phyloP scores from a whole-genome alignment of 495 filamentous ascomycete species.

The Massariosphaeria phaeospora region DNA sequence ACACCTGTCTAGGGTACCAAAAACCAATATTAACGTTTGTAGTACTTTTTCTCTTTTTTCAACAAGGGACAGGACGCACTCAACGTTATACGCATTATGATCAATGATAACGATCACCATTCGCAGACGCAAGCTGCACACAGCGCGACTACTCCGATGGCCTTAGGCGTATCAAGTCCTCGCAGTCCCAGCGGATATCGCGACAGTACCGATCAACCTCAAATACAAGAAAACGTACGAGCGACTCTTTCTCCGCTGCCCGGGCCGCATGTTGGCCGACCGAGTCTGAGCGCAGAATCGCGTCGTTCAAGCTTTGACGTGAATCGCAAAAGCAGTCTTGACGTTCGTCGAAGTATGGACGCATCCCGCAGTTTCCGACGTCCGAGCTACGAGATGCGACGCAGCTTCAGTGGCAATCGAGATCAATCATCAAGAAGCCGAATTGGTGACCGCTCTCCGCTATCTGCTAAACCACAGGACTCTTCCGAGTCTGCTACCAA shows the following conservation, averaged over 20 bases:
- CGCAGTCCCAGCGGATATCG: neutral
- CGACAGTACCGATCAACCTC: constrained; percentile 41
- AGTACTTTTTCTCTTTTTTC: constrained; percentile 98
- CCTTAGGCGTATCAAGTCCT: neutral
- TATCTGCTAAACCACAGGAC: constrained; percentile 52
- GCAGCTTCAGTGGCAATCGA: constrained; percentile 27
- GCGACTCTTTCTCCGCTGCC: constrained; percentile 58
- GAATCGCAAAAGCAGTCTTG: constrained; percentile 44
- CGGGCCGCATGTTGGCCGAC: constrained; percentile 32
- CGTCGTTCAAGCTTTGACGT: constrained; percentile 39
- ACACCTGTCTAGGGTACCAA: too few species aligned
- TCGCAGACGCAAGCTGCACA: neutral
- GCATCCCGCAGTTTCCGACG: constrained; percentile 18
- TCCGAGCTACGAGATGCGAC: constrained; percentile 19
- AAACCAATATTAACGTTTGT: too few species aligned
- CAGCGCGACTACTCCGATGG: constrained; percentile 1
- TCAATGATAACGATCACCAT: constrained; percentile 54
- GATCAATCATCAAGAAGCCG: constrained; percentile 2
- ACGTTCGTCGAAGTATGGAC: constrained; percentile 31
- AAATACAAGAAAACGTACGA: constrained; percentile 57
- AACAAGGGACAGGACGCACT: constrained; percentile 81
- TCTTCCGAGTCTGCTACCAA: constrained; percentile 75
- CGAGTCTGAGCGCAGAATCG: constrained; percentile 41
- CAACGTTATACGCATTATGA: constrained; percentile 66
- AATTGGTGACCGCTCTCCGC: constrained; percentile 38